Evolutionary conservation across 306 rosid species (phyloP).

Genomic region (Corylus heterophylla): DNA sequence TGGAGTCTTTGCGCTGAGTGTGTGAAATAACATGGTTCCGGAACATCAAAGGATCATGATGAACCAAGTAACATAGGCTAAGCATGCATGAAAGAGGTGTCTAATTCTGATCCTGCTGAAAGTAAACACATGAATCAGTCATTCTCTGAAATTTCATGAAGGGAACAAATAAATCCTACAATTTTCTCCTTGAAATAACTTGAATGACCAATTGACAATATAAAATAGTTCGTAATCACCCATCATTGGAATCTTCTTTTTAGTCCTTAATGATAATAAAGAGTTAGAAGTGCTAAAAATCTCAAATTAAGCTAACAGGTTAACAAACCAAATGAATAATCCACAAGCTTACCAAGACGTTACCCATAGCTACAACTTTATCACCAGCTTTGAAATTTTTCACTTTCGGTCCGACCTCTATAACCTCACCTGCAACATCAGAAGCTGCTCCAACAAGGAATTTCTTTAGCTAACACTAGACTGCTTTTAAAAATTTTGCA

Average conservation of each 20-base stretch:
- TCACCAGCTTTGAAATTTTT: constrained; percentile 59
- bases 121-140: no score
- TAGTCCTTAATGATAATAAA: neutral
- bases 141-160: no score
- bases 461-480: constrained; percentile 1
- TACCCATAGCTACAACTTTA: constrained; percentile 55
- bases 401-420: constrained; percentile 59
- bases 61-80: no score
- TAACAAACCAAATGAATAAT: neutral
- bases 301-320: neutral
- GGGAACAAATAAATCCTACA: no score
- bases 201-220: no score
- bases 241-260: neutral
- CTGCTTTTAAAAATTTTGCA: constrained; percentile 8
- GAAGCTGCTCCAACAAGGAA: constrained; percentile 42
- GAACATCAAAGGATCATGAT: no score
- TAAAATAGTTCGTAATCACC: neutral
- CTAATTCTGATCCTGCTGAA: no score
- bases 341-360: constrained; percentile 36
- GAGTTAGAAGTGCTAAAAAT: neutral
- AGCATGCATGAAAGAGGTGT: no score
- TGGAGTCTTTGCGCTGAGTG: no score
- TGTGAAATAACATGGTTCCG: no score
- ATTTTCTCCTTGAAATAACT: no score
- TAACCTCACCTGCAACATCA: constrained; percentile 73